Percentiles rank a stretch among this genome's conserved stretches.
phyloP scores from a whole-genome alignment of 2,329 filamentous ascomycete genomes.

The Aspergillus texensis region DNA sequence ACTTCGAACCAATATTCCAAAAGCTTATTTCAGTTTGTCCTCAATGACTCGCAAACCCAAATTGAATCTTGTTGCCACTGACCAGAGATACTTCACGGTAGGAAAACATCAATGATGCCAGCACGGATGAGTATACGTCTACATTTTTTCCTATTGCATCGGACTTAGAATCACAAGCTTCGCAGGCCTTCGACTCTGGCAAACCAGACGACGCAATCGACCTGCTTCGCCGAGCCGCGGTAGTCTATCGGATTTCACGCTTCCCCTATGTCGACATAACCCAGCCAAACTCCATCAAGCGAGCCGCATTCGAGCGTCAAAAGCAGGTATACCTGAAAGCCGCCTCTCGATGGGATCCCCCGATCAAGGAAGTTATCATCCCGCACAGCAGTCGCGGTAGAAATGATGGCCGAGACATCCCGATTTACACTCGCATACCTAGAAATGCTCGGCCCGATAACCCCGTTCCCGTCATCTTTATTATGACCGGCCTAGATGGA shows the following conservation, averaged over 20 bases:
- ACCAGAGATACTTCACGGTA: constrained; percentile 21
- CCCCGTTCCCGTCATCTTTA: constrained; percentile 56
- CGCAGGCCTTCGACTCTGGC: constrained; percentile 52
- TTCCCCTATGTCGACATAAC: constrained; percentile 58
- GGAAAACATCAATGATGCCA: constrained; percentile 66
- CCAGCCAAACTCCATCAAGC: constrained; percentile 49
- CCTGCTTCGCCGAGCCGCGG: constrained; percentile 70
- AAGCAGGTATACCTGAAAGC: constrained; percentile 66
- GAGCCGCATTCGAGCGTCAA: constrained; percentile 66
- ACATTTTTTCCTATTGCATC: constrained; percentile 65
- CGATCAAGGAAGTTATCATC: constrained; percentile 64
- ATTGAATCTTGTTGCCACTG: neutral
- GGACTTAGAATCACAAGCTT: constrained; percentile 56
- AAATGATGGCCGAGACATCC: constrained; percentile 59
- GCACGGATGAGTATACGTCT: constrained; percentile 65
- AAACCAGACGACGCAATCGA: constrained; percentile 59
- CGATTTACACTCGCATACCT: constrained; percentile 67
- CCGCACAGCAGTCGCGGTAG: constrained; percentile 57
- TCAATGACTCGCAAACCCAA: neutral
- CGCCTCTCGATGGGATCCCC: constrained; percentile 55
- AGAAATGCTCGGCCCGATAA: constrained; percentile 42
- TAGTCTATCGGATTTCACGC: constrained; percentile 72
- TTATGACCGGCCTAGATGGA: constrained; percentile 62
- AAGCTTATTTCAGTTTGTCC: constrained; percentile 58
- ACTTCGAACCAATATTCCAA: constrained; percentile 72